phyloP scores from a whole-genome alignment of 83 land plant species.

The Isoetes engelmannii region DNA sequence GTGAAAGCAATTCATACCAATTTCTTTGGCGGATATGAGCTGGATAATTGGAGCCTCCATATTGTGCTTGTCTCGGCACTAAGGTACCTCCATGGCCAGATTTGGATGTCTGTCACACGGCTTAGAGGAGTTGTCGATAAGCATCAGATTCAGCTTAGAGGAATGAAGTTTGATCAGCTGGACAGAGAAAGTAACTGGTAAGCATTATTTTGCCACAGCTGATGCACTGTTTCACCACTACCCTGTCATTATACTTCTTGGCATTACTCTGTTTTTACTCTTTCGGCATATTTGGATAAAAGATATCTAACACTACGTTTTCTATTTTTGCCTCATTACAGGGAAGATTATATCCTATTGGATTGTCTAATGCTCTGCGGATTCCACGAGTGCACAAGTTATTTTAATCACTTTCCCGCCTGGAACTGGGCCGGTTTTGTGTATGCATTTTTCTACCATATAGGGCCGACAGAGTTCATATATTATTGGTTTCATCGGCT shows the following conservation, averaged over 20 bases:
- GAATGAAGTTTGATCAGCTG: constrained; percentile 30
- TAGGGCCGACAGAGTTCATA: constrained; percentile 69
- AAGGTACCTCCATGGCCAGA: constrained; percentile 30
- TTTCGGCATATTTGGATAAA: too few species aligned
- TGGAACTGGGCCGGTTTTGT: constrained; percentile 59
- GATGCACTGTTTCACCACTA: background rate
- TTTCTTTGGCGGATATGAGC: constrained; percentile 15
- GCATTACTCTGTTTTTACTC: background rate
- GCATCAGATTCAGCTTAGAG: constrained; percentile 28
- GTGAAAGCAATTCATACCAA: constrained; percentile 24
- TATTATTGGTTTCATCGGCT: constrained; percentile 94
- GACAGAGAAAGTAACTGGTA: constrained; percentile 35
- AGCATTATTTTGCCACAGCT: background rate
- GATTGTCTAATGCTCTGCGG: constrained; percentile 9
- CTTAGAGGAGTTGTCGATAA: constrained; percentile 17
- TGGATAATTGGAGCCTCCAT: constrained; percentile 28
- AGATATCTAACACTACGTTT: background rate
- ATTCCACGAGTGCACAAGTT: constrained; percentile 1
- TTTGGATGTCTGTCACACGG: constrained; percentile 25
- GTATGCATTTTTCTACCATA: constrained; percentile 38
- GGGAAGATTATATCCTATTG: constrained; percentile 31
- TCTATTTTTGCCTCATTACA: background rate
- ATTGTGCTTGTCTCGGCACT: constrained; percentile 17
- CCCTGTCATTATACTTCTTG: background rate
- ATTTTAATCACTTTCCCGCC: constrained; percentile 23